Evolutionary conservation across 2,329 filamentous ascomycete genomes (phyloP), one percentile per base, ranked within the genome.

Genomic region (Colletotrichum gigasporum): DNA sequence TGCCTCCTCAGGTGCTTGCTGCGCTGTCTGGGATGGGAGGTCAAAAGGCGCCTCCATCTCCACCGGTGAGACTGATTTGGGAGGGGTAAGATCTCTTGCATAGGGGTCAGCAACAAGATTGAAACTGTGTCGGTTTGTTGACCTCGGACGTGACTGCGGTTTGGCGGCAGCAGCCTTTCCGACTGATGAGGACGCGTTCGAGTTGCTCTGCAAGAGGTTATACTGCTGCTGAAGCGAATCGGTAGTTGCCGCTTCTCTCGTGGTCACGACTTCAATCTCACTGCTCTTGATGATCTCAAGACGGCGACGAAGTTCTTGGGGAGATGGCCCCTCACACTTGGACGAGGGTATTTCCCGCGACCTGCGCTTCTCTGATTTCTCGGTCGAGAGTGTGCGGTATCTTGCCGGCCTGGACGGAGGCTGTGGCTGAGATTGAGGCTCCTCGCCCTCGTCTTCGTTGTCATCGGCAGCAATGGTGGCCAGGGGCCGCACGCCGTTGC

Each of bases 281-380:
- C 48, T 65, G 28, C 62, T 65, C 56, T 65, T 65, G 22, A 65
- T 14, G 10, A 65, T 62, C 34, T 65, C 56, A 18, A 65, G 62
- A 14, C 62, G 62, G 22, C 62, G 62, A 24, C 62, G 62, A 20
- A 65, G 30, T 32, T 65, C 62, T 8, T 50, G 35, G 10, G 62
- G 56, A 45, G 56, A 54, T 12, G 62, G 56, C 20, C 18, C 48
- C 11, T 55, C 56, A 2, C 44, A 47, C 14, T 65, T 65, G n/a
- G 61, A 62, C n/a, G 41, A 45, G 5, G 30, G 24, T 9, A 48
- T 9, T 2, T 60, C 55, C 10, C 51, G 50, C 11, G 50, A 44
- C 20, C 2, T 26, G 22, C 52, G 51, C 30, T 56, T 65, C 30
- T 65, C 57, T 5, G n/a, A 28, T 14, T 37, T 50, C 20, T 48